Evolutionary conservation across 2,329 filamentous ascomycete genomes (phyloP), one percentile per base, ranked within the genome.

Genomic region (Trichoderma pleuroti): DNA sequence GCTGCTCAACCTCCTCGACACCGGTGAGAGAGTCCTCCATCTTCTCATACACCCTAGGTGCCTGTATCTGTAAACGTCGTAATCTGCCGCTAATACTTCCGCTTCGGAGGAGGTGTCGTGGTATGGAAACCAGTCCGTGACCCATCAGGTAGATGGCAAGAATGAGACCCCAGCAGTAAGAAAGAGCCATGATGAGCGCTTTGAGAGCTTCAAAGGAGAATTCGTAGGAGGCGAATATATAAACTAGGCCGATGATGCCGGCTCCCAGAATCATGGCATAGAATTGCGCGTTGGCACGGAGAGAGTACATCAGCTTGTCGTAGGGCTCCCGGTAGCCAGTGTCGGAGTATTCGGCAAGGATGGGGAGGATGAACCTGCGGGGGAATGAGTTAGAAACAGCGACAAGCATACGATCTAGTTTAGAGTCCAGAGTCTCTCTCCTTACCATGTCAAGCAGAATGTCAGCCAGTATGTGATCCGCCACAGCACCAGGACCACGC

Each of bases 71-170:
- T 42, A 98, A 84, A 42, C 92, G 86, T 72, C 90, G 90, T 60
- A 99, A 81, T 70, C 91, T 87, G 62, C 88, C 89, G 74, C 90
- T 92, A 59, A 94, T 88, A 77, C 90, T 93, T 36, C 94, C 91
- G 77, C 93, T 92, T 71, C 91, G 89, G 76, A 96, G 91, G 18
- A 99, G 84, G 46, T 88, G 88, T 74, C 95, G 87, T 1, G 96
- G 96, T 70, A 99, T 92, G 1, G 94, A 92, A 36, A 99, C 96
- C 30, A 99, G 85, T 9, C 96, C 96, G 80, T 99, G 96, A 8
- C 96, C 96, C 95, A 99, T 98, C 52, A 99, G 86, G 77, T 97
- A 98, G 73, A 99, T 97, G 59, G 94, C 96, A 66, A 98, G 86
- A 5, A 95, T 86, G 75, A 99, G 83, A 76, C 94, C 94, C 92